Percentiles rank a stretch among this genome's conserved stretches.
Conservation (phyloP, 2,329 filamentous ascomycete species). For the Fusarium chlamydosporum region DNA sequence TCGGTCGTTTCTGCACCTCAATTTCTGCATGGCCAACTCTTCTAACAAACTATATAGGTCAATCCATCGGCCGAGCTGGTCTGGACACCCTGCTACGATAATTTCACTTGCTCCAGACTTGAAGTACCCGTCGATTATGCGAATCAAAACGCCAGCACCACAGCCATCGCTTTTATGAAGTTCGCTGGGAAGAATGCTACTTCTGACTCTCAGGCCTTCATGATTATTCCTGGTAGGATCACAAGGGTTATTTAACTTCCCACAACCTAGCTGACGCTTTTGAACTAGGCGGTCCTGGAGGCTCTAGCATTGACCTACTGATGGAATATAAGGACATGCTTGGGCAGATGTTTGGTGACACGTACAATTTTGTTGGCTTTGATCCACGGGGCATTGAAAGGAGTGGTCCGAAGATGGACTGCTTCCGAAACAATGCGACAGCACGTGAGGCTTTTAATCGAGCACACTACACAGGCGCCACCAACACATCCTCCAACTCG, state of each 20-base stretch:
- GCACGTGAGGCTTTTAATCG: background rate
- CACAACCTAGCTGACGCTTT: background rate
- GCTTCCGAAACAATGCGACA: background rate
- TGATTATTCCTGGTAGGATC: background rate
- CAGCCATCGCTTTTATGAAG: conserved; percentile 1
- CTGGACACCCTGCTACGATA: conserved; percentile 3
- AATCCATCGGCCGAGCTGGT: background rate
- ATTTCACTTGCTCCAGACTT: conserved; percentile 1
- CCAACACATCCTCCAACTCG: background rate
- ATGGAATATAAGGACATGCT: no score
- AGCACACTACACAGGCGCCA: conserved; percentile 1
- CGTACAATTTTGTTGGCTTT: background rate
- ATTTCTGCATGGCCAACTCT: background rate
- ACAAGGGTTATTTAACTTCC: background rate
- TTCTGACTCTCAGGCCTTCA: background rate
- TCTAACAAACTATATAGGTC: background rate
- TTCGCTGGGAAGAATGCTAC: conserved; percentile 4
- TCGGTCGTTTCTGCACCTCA: background rate
- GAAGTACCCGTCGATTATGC: conserved; percentile 1
- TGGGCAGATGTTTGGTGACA: background rate
- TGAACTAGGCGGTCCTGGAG: conserved; percentile 1
- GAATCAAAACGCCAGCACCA: background rate
- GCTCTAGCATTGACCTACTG: background rate
- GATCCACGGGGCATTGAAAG: background rate
- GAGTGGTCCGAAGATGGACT: background rate